A percentile compares a stretch with the other conserved stretches of the same genome.
Conservation (phyloP, 768 basidiomycete genomes). For the Lactarius vividus region DNA sequence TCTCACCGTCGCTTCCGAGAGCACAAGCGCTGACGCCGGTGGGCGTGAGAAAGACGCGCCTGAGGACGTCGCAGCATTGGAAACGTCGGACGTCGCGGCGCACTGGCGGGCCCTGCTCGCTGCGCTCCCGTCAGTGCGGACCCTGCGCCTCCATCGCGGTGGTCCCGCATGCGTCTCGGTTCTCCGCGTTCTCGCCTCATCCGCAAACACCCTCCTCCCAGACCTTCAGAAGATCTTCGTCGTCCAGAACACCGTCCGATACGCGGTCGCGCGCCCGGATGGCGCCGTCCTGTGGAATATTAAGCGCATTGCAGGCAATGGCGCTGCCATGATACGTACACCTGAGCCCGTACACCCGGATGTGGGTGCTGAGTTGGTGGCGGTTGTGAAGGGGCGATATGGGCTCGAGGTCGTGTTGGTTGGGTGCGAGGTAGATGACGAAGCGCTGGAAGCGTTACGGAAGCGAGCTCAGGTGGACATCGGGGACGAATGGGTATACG, state of each 20-base stretch:
- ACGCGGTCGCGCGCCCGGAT: background rate
- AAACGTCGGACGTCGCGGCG: background rate
- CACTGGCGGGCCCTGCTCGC: conserved; percentile 8
- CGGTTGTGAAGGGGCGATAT: conserved; percentile 4
- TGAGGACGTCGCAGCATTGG: background rate
- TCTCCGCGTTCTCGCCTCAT: background rate
- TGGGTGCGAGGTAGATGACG: conserved; percentile 12
- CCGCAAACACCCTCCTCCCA: background rate
- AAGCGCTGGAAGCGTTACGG: conserved; percentile 7
- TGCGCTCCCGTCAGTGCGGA: conserved; percentile 1
- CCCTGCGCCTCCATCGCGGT: background rate
- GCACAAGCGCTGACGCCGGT: background rate
- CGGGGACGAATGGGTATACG: conserved; percentile 21
- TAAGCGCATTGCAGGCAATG: conserved; percentile 7
- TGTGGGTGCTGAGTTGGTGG: conserved; percentile 13
- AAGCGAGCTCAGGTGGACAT: conserved; percentile 11
- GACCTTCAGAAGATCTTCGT: conserved; percentile 15
- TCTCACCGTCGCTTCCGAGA: conserved; percentile 8
- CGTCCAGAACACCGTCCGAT: background rate
- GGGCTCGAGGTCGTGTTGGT: conserved; percentile 15
- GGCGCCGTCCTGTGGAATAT: conserved; percentile 10
- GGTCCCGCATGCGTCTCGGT: background rate
- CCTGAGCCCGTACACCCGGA: background rate
- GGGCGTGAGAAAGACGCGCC: background rate
- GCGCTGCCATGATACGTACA: background rate